A percentile compares a stretch with the other conserved stretches of the same genome.
phyloP scores from a whole-genome alignment of 495 filamentous ascomycete genomes.

The Aspergillus asperescens region DNA sequence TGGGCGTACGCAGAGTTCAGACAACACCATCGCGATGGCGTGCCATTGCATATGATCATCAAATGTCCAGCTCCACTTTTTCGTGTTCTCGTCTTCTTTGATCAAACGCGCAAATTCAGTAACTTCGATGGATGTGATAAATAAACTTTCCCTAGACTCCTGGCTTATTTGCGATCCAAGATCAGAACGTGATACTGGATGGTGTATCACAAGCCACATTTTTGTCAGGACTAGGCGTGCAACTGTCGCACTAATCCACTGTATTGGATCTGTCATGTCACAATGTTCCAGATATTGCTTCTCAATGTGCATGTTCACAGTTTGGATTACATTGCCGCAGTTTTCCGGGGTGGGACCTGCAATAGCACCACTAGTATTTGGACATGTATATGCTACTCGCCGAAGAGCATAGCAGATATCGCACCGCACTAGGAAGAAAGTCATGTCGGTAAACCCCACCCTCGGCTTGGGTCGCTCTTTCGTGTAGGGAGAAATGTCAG shows the following conservation, averaged over 20 bases:
- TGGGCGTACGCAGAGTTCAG: conserved; percentile 71
- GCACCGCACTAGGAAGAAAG: conserved; percentile 66
- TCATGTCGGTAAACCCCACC: conserved; percentile 68
- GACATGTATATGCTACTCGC: conserved; percentile 35
- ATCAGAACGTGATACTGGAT: conserved; percentile 48
- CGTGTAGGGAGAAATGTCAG: conserved; percentile 64
- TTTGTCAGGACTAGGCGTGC: conserved; percentile 63
- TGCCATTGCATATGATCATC: conserved; percentile 79
- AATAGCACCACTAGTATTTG: conserved; percentile 18
- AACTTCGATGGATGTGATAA: conserved; percentile 68
- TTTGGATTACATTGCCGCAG: conserved; percentile 57
- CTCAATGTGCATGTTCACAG: conserved; percentile 60
- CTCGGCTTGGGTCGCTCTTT: conserved; percentile 54
- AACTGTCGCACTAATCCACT: conserved; percentile 67
- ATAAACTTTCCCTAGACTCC: conserved; percentile 65
- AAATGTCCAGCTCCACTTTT: conserved; percentile 77
- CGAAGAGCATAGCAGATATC: conserved; percentile 50
- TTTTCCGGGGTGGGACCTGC: conserved; percentile 38
- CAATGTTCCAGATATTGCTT: conserved; percentile 54
- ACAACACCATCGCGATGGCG: conserved; percentile 64
- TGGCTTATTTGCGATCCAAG: conserved; percentile 37
- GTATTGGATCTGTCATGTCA: conserved; percentile 56
- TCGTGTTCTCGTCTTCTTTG: conserved; percentile 53
- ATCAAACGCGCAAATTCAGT: conserved; percentile 67
- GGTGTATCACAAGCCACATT: conserved; percentile 59